These are phyloP conservation scores for Ogataea wickerhamii DNA, from an alignment of 805 yeast species.

Conservation along the genomic window DNA sequence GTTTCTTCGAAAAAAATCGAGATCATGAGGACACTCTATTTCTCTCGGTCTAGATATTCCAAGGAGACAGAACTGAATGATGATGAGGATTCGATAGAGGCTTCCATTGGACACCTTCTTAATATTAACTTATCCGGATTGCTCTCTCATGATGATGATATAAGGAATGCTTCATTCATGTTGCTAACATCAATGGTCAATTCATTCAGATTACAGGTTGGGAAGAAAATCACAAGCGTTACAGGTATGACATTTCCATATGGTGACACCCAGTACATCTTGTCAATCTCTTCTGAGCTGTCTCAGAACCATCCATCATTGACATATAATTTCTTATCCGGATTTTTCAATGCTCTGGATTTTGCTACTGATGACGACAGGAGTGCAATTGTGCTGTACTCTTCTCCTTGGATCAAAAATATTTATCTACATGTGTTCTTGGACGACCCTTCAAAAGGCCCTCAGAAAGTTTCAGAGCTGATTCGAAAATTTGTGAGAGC, in stretches of 20 bases:
- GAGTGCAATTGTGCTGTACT: constrained; percentile 45
- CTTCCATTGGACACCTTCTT: constrained; percentile 52
- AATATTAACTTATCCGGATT: constrained; percentile 68
- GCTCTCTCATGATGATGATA: constrained; percentile 52
- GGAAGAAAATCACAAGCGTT: constrained; percentile 51
- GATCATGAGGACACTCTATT: constrained; percentile 66
- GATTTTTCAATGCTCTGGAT: constrained; percentile 51
- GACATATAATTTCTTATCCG: constrained; percentile 52
- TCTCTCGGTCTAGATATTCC: constrained; percentile 51
- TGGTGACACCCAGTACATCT: constrained; percentile 59
- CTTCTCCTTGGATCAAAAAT: constrained; percentile 74
- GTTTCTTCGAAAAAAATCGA: constrained; percentile 52
- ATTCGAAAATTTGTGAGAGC: constrained; percentile 60
- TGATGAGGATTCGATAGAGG: constrained; percentile 35
- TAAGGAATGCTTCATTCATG: constrained; percentile 60
- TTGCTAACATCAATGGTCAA: constrained; percentile 60
- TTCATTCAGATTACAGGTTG: constrained; percentile 57
- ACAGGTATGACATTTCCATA: constrained; percentile 65
- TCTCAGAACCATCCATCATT: constrained; percentile 54
- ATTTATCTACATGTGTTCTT: constrained; percentile 55
- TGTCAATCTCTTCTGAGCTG: constrained; percentile 52
- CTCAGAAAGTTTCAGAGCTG: constrained; percentile 55
- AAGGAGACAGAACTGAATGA: constrained; percentile 21
- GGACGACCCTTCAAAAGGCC: constrained; percentile 54
- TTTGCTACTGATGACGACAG: constrained; percentile 33